Evolutionary conservation across 1,284 basidiomycete species (phyloP), one percentile per base, ranked within the genome.

Genomic region (Heterobasidion annosum): DNA sequence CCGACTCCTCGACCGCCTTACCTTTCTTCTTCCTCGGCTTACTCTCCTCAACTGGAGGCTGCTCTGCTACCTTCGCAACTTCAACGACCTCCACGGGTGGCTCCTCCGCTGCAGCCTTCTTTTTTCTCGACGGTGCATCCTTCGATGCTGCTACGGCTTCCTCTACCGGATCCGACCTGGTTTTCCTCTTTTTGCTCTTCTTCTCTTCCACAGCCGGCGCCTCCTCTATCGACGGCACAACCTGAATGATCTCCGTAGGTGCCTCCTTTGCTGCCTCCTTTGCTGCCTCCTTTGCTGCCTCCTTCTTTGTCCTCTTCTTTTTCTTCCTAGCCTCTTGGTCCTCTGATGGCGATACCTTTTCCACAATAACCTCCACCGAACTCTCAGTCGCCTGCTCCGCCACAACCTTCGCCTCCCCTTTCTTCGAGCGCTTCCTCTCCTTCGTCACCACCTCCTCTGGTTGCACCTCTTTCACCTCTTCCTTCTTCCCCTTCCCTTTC

Each of bases 231-330:
- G 15, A 15, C 32, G 46, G 16, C 10, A 9, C 46, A 9, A 33
- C 46, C 46, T 48, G 25, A 3, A 3, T 5, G 37, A 40, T n/a
- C 10, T 40, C 37, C 37, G 10, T 3, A n/a, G 37, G 37, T 48
- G n/a, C 16, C 16, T 48, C 46, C 25, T 33, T 32, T 15, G 8
- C 18, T 25, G 40, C 47, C 37, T 3, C 35, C 45, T 16, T 57
- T n/a, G n/a, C n/a, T 48, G n/a, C 16, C 16, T 48, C 46, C 25
- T 33, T 32, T 15, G 8, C 18, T 25, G 40, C 47, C 37, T 3
- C 35, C 45, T 16, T 57, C 50, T 32, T 18, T 47, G 44, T 56
- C 52, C 34, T 53, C 54, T 43, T 46, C 55, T 59, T 59, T 47
- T 32, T 45, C 40, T 52, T 48, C 45, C 52, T 56, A 16, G 13